These are phyloP conservation scores for Sarcodon aspratus DNA, from an alignment of 768 basidiomycete species.

Conservation along the genomic window DNA sequence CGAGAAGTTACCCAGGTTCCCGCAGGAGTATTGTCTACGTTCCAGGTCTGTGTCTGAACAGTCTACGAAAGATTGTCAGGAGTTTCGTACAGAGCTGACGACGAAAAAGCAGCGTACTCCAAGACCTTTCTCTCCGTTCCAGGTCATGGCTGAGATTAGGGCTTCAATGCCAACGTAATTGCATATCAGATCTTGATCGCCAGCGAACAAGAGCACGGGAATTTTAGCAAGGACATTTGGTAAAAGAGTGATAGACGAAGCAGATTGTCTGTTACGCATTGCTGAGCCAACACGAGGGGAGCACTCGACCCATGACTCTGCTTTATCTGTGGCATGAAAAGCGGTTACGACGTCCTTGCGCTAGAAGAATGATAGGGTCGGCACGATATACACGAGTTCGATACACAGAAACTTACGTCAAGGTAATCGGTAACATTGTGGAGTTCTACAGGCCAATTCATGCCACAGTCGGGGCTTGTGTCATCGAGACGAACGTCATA, in stretches of 20 bases:
- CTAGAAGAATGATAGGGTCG: constrained; percentile 27
- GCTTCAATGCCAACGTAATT: constrained; percentile 88
- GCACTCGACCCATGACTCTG: constrained; percentile 87
- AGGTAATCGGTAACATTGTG: constrained; percentile 66
- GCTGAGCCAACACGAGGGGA: constrained; percentile 49
- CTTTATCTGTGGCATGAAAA: constrained; percentile 69
- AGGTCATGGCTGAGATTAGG: constrained; percentile 72
- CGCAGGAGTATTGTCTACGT: constrained; percentile 61
- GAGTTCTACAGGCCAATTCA: constrained; percentile 96
- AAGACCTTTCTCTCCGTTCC: constrained; percentile 79
- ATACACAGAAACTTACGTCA: constrained; percentile 39
- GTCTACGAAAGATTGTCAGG: constrained; percentile 25
- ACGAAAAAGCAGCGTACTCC: constrained; percentile 34
- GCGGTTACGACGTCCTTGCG: constrained; percentile 71
- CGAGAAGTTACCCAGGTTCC: constrained; percentile 88
- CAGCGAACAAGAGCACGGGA: constrained; percentile 84
- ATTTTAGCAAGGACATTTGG: constrained; percentile 72
- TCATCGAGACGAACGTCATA: constrained; percentile 94
- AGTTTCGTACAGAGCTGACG: background rate
- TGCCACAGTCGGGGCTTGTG: constrained; percentile 76
- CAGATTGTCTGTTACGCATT: constrained; percentile 42
- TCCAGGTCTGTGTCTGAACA: constrained; percentile 64
- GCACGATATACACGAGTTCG: background rate
- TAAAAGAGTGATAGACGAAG: constrained; percentile 65
- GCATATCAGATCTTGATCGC: constrained; percentile 95